A percentile compares a stretch with the other conserved stretches of the same genome.
Conservation (phyloP, 768 basidiomycete genomes). For the Termitomyces sp. region DNA sequence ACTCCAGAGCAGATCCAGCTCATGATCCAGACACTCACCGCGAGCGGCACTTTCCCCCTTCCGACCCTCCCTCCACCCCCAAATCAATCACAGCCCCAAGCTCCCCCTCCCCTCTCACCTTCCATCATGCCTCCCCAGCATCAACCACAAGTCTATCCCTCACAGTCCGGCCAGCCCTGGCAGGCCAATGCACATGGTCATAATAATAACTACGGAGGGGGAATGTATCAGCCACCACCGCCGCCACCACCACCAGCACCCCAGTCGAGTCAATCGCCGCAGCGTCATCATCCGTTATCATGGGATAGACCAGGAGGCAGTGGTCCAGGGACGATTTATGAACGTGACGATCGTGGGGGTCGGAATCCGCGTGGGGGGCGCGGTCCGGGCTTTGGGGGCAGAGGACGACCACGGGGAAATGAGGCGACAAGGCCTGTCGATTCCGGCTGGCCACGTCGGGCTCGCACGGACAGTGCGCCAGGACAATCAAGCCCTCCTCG, state of each 20-base stretch:
- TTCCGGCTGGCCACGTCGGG: constrained; percentile 50
- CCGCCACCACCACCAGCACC: too few relatives aligned
- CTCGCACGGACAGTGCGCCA: constrained; percentile 23
- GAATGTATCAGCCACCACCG: constrained; percentile 12
- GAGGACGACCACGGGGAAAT: constrained; percentile 27
- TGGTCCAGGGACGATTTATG: constrained; percentile 21
- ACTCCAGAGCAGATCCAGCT: constrained; percentile 73
- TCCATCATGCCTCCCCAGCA: constrained; percentile 17
- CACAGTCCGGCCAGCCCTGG: constrained; percentile 14
- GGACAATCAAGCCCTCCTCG: constrained; percentile 17
- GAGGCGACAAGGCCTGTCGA: constrained; percentile 38
- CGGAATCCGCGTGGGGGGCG: constrained; percentile 25
- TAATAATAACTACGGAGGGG: constrained; percentile 4
- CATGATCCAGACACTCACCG: constrained; percentile 54
- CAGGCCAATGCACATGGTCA: constrained; percentile 2
- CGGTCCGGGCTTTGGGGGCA: constrained; percentile 14
- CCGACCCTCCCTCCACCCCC: constrained; percentile 13
- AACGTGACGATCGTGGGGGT: constrained; percentile 29
- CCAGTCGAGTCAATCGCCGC: constrained; percentile 10
- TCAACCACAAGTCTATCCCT: constrained; percentile 17
- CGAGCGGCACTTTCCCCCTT: constrained; percentile 26
- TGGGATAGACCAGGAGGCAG: constrained; percentile 20
- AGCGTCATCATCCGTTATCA: constrained; percentile 19
- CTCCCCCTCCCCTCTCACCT: constrained; percentile 13
- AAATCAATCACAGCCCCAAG: constrained; percentile 3